A percentile compares a stretch with the other conserved stretches of the same genome.
phyloP scores from a whole-genome alignment of 2,329 filamentous ascomycete species.

The Arthrobotrys pseudoclavata region DNA sequence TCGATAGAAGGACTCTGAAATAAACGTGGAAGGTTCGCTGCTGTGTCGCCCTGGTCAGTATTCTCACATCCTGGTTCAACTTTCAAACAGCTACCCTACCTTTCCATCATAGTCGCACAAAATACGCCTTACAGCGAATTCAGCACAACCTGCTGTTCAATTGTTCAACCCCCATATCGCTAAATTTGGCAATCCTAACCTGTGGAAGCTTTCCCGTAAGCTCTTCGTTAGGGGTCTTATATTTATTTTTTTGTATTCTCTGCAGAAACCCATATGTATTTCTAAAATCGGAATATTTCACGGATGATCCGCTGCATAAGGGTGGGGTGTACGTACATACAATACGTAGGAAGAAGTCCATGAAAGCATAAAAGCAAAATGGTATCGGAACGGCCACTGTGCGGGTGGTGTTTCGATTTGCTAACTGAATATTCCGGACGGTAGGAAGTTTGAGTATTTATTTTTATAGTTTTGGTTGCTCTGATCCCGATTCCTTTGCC shows the following conservation, averaged over 20 bases:
- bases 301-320: conserved; percentile 57
- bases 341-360: neutral
- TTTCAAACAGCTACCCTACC: conserved; percentile 14
- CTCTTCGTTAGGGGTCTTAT: neutral
- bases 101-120: conserved; percentile 10
- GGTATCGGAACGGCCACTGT: neutral
- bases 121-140: conserved; percentile 12
- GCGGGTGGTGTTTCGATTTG: conserved; percentile 10
- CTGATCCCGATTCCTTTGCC: conserved; percentile 7
- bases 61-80: conserved; percentile 19
- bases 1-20: conserved; percentile 22
- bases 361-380: conserved; percentile 2
- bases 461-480: conserved; percentile 10
- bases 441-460: conserved; percentile 10
- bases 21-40: conserved; percentile 27
- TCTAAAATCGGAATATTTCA: conserved; percentile 57
- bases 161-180: conserved; percentile 17
- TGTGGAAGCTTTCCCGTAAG: conserved; percentile 23
- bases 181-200: conserved; percentile 55
- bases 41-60: conserved; percentile 6
- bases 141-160: conserved; percentile 6
- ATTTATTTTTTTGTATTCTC: neutral
- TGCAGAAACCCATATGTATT: conserved; percentile 23
- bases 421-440: conserved; percentile 4
- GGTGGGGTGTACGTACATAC: conserved; percentile 35